Evolutionary conservation across 805 yeast species (phyloP), one percentile per base, ranked within the genome.

Genomic region (Wickerhamiella cacticola): DNA sequence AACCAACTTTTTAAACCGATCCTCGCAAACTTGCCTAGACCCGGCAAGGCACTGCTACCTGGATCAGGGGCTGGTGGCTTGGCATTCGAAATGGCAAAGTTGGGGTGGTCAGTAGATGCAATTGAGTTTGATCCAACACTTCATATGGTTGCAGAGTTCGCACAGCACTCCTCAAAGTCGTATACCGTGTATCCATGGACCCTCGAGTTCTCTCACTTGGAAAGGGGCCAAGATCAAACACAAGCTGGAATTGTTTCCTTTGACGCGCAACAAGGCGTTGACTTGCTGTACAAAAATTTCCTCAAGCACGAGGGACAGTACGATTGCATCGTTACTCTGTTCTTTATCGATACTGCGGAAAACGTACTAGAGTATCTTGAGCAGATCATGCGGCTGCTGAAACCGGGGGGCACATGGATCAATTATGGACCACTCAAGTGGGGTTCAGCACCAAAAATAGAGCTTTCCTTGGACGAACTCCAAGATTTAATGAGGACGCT

Each of bases 401-500:
- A 66, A 13, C 71, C 71, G 3, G 67, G 67, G 23, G 80, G 84
- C 0, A 68, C 72, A 36, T 89, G 97, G 97, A 76, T 89, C 53
- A 89, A 92, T 60, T 70, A 79, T 12, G 98, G 98, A 0, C 98
- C 98, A 0, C 68, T 92, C 52, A 82, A 88, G 62, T 89, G 92
- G 68, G 96, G 96, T 0, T 77, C 86, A 2, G 87, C 47, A 79
- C 95, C 42, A 69, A 74, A 59, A 76, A 80, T 25, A 3, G 95
- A 88, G 60, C 66, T 86, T 25, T 79, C 78, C 34, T 67, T 74
- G 12, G 80, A 80, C n/a, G 96, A 88, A 59, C 59, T 88, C 43
- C 62, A 64, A 12, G 54, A 59, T n/a, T 57, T 83, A 13, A 65
- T 88, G 29, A 55, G 61, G 19, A 41, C 64, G 3, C 68, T 78